Base-by-base conservation (phyloP, 306 rosid species). In the Purshia tridentata region DNA sequence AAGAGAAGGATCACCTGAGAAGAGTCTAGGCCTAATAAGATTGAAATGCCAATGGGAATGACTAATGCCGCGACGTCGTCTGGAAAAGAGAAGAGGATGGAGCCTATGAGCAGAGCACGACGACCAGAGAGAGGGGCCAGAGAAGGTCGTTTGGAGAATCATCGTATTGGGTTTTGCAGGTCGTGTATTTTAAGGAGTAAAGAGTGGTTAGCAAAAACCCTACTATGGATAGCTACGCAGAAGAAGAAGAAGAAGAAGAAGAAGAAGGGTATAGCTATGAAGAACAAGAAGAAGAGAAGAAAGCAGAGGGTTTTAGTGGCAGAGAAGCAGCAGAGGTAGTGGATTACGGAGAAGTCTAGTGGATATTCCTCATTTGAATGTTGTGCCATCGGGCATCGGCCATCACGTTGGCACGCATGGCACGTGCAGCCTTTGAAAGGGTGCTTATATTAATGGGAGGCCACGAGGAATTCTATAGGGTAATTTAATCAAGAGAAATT, bases 41-140 rank as follows among this genome's bases (percentile, higher is more conserved):
- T 50, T 3, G 75, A 75, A 75, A 68, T 53, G 77, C 67, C 60
- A 81, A 59, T n/a, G 77, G 70, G 67, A 18, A 44, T 62, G 55
- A 40, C 55, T 13, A 18, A 73, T 41, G 44, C 72, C 41, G n/a
- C 67, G 83, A 8, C 87, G 85, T 4, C 69, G 76, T 60, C 23
- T 63, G 72, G 87, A 47, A 77, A 75, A 75, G 58, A 80, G 61
- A 65, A 86, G 59, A 48, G 85, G 85, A 72, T 64, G 81, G 72
- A 82, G 82, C 3, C 76, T 66, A 65, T 29, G 18, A 23, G 70
- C 63, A 63, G 82, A 69, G 78, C 65, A 70, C 1, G 86, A 71
- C 19, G 81, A 72, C 49, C 75, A 59, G 8, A 75, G 78, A n/a
- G 73, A 63, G 23, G 87, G 74, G 39, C 70, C 69, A 44, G 81